Evolutionary conservation across 345 rosid species (phyloP).

Genomic region (Pseudoturritis turrita): DNA sequence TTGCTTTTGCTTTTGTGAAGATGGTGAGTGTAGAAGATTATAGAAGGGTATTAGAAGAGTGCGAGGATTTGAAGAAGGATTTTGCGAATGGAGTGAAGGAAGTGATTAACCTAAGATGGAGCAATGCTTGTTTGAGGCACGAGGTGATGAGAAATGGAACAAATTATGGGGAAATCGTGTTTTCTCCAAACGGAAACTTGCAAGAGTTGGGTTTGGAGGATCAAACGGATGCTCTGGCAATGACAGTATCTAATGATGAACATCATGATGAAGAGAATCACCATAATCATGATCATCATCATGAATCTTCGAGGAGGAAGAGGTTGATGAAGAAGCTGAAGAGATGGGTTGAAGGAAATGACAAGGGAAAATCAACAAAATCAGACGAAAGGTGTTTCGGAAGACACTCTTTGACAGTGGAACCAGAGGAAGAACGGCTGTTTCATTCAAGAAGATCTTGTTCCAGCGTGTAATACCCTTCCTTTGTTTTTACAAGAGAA

Average conservation of each 20-base stretch:
- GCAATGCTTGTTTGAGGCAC: slow-evolving; percentile 70
- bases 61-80: slow-evolving; percentile 42
- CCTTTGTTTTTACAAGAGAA: no score
- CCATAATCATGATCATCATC: slow-evolving; percentile 1
- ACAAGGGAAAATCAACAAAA: slow-evolving; percentile 34
- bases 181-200: slow-evolving; percentile 28
- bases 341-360: slow-evolving; percentile 69
- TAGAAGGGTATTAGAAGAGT: slow-evolving; percentile 37
- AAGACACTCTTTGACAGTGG: slow-evolving; percentile 36
- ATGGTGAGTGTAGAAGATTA: slow-evolving; percentile 40
- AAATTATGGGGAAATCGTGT: slow-evolving; percentile 15
- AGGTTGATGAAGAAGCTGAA: slow-evolving; percentile 54
- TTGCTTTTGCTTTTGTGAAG: neutral
- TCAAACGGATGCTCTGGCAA: slow-evolving; percentile 21
- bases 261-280: neutral
- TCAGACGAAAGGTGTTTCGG: slow-evolving; percentile 45
- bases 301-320: slow-evolving; percentile 39
- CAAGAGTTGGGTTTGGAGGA: slow-evolving; percentile 24
- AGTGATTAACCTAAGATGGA: slow-evolving; percentile 57
- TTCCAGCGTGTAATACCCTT: slow-evolving; percentile 49
- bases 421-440: slow-evolving; percentile 28
- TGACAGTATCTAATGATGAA: slow-evolving; percentile 3
- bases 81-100: slow-evolving; percentile 47
- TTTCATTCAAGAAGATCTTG: slow-evolving; percentile 45
- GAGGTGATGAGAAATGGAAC: slow-evolving; percentile 41